Evolutionary conservation across 768 basidiomycete genomes (phyloP).

Genomic region (Russula sp.): DNA sequence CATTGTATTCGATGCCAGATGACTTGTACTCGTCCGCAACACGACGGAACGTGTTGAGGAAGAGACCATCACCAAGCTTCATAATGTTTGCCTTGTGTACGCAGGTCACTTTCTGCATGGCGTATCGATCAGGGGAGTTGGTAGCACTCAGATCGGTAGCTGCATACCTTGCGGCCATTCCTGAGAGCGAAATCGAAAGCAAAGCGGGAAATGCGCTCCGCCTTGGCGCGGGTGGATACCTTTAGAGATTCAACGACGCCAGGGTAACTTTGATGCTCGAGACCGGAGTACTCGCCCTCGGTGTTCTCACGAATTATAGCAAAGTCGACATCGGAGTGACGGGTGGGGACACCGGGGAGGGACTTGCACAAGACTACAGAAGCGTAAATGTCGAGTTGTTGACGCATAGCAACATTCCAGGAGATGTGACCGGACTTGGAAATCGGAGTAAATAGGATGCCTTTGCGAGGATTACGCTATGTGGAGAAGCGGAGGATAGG

Average conservation of each 20-base stretch:
- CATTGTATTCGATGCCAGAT: conserved; percentile 84
- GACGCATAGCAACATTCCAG: conserved; percentile 99
- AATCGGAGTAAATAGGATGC: conserved; percentile 97
- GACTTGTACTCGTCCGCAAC: conserved; percentile 96
- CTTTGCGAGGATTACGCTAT: conserved; percentile 34
- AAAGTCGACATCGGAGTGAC: conserved; percentile 95
- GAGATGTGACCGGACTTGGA: conserved; percentile 95
- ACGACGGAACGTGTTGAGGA: conserved; percentile 95
- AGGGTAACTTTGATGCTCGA: conserved; percentile 96
- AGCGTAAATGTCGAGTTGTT: conserved; percentile 98
- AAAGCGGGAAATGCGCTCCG: conserved; percentile 93
- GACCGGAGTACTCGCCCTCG: conserved; percentile 98
- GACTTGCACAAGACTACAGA: conserved; percentile 98
- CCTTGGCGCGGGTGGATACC: conserved; percentile 91
- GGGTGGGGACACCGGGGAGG: conserved; percentile 90
- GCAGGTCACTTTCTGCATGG: conserved; percentile 91
- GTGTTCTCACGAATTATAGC: conserved; percentile 99
- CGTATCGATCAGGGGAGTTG: neutral
- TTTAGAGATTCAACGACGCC: conserved; percentile 98
- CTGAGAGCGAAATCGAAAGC: conserved; percentile 99
- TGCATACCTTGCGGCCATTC: conserved; percentile 89
- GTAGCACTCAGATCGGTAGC: conserved; percentile 9
- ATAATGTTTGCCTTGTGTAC: conserved; percentile 99
- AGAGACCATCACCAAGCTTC: conserved; percentile 99
- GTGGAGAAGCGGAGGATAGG: neutral